Conservation (phyloP, 2,329 filamentous ascomycete species). For the Botryotinia calthae region DNA sequence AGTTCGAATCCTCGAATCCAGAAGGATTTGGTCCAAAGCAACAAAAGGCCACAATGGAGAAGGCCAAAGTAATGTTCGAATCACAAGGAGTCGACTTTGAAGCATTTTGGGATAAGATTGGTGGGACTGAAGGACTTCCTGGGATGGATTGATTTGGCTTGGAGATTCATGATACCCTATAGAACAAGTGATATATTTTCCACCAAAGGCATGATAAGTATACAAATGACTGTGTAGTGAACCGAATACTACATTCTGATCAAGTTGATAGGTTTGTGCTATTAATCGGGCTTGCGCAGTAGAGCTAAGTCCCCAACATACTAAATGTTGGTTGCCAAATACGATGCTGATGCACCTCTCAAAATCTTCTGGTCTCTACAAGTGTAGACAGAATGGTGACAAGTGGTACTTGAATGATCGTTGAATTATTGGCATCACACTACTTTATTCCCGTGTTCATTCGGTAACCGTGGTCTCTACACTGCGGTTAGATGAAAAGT, state of each 20-base stretch:
- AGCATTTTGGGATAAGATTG: constrained; percentile 69
- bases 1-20: constrained; percentile 77
- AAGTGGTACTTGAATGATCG: neutral
- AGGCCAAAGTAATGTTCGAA: constrained; percentile 74
- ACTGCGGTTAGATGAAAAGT: neutral
- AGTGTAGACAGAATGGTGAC: neutral
- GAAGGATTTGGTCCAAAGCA: constrained; percentile 74
- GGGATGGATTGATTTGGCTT: constrained; percentile 43
- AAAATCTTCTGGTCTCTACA: neutral
- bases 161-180: constrained; percentile 12
- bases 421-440: neutral
- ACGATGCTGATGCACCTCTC: neutral
- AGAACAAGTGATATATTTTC: neutral
- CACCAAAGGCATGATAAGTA: neutral
- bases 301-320: neutral
- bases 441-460: neutral
- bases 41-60: constrained; percentile 68
- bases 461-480: neutral
- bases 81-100: constrained; percentile 79
- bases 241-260: neutral
- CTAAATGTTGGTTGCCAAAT: neutral
- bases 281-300: neutral
- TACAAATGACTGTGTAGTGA: neutral
- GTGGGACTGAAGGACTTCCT: constrained; percentile 56
- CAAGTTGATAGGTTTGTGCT: neutral